Evolutionary conservation across 2,329 filamentous ascomycete genomes (phyloP).

Genomic region (Pseudogymnoascus sp.): DNA sequence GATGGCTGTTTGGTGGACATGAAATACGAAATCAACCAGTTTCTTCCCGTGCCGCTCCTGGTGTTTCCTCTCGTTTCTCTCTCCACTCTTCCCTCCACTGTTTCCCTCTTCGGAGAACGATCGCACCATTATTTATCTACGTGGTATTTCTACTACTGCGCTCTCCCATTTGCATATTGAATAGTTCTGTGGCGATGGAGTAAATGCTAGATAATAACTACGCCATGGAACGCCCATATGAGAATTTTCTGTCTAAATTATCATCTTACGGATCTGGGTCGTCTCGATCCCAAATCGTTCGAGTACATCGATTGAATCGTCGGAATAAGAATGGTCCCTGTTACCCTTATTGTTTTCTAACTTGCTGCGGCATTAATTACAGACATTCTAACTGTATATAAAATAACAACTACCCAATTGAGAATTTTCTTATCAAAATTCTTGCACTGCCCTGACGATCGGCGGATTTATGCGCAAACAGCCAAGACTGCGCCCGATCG

Average conservation of each 20-base stretch:
- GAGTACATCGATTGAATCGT: neutral
- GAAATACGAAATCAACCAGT: neutral
- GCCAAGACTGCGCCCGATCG: neutral
- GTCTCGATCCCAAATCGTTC: neutral
- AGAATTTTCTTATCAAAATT: neutral
- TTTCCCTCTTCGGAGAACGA: neutral
- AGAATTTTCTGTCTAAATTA: neutral
- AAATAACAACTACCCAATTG: neutral
- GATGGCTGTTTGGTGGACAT: neutral
- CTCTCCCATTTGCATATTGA: neutral
- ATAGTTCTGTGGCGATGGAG: neutral
- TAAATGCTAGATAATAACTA: no score
- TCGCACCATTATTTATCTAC: constrained; percentile 1
- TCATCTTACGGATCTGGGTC: neutral
- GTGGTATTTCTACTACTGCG: neutral
- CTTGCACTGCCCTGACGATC: constrained; percentile 3
- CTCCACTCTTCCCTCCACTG: constrained; percentile 2
- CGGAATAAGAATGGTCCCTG: neutral
- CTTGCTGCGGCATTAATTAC: neutral
- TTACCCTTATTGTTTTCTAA: neutral
- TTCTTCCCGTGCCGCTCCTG: neutral
- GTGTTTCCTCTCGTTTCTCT: neutral
- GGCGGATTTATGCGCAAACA: neutral
- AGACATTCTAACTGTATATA: neutral
- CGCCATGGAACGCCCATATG: neutral